These are phyloP conservation scores for Ichthyophthirius multifiliis DNA, from an alignment of 169 alveolate genomes.

Conservation along the genomic window DNA sequence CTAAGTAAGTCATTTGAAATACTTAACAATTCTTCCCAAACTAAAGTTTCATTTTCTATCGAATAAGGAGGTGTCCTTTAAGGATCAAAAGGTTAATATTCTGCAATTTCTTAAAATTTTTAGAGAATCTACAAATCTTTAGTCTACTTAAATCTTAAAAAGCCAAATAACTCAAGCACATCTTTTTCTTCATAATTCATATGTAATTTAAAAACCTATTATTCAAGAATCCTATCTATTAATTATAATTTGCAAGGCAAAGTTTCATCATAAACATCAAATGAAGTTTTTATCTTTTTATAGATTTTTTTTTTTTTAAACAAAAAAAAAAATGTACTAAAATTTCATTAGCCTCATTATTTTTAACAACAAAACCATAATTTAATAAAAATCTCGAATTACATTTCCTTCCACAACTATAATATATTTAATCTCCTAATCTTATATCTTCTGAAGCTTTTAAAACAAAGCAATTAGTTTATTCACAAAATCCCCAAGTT, in stretches of 20 bases:
- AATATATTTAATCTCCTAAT: conserved; percentile 39
- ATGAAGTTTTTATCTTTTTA: not conserved
- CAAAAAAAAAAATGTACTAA: too few species aligned
- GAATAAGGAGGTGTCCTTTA: conserved; percentile 29
- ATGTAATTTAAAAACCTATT: conserved; percentile 19
- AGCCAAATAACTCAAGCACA: conserved; percentile 37
- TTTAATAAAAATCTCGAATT: conserved; percentile 76
- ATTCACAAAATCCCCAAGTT: conserved; percentile 78
- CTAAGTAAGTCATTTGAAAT: conserved; percentile 4
- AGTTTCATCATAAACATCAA: conserved; percentile 28
- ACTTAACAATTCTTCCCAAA: conserved; percentile 13
- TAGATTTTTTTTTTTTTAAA: too few species aligned
- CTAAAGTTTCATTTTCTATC: conserved; percentile 34
- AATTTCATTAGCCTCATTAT: conserved; percentile 62
- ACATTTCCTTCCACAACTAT: conserved; percentile 83
- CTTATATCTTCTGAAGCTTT: conserved; percentile 76
- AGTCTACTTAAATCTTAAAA: conserved; percentile 25
- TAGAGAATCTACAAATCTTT: conserved; percentile 14
- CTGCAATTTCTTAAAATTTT: not conserved
- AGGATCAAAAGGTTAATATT: conserved; percentile 26
- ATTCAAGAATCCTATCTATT: not conserved
- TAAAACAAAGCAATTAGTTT: conserved; percentile 62
- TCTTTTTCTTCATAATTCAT: conserved; percentile 24
- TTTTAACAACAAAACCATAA: conserved; percentile 71
- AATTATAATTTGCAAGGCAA: conserved; percentile 13